Percentiles rank a stretch among this genome's conserved stretches.
phyloP scores from a whole-genome alignment of 1,284 basidiomycete genomes.

The Boletus sp. region DNA sequence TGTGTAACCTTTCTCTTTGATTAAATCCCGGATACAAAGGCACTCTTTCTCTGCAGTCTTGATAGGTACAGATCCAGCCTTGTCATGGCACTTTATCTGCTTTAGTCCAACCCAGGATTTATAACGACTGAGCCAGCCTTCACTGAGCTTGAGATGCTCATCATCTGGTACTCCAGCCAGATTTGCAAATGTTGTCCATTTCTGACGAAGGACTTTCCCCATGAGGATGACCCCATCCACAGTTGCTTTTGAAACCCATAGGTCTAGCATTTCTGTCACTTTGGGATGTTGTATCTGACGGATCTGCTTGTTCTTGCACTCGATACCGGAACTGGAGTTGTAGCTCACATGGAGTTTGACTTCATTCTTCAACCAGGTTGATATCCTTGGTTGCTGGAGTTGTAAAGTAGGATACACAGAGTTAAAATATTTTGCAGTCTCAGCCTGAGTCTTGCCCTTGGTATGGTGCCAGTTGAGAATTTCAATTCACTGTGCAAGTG shows the following conservation, averaged over 20 bases:
- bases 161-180: conserved; percentile 6
- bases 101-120: not conserved
- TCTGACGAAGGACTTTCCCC: conserved; percentile 4
- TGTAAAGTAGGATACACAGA: conserved; percentile 5
- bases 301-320: not conserved
- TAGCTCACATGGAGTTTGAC: not conserved
- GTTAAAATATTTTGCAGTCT: conserved; percentile 14
- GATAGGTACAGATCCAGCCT: conserved; percentile 1
- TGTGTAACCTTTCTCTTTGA: not conserved
- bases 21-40: not conserved
- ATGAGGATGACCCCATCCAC: not conserved
- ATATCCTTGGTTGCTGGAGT: conserved; percentile 9
- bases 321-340: too few relatives aligned
- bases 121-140: conserved; percentile 3
- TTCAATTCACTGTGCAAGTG: conserved; percentile 9
- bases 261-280: conserved; percentile 20
- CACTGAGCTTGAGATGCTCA: not conserved
- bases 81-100: not conserved
- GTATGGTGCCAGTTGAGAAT: conserved; percentile 20
- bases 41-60: not conserved
- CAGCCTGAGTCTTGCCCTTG: conserved; percentile 1
- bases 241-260: conserved; percentile 22
- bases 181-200: conserved; percentile 21
- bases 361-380: not conserved
- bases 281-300: conserved; percentile 15